Evolutionary conservation across 2,329 filamentous ascomycete genomes (phyloP).

Genomic region (Hirsutella minnesotensis): DNA sequence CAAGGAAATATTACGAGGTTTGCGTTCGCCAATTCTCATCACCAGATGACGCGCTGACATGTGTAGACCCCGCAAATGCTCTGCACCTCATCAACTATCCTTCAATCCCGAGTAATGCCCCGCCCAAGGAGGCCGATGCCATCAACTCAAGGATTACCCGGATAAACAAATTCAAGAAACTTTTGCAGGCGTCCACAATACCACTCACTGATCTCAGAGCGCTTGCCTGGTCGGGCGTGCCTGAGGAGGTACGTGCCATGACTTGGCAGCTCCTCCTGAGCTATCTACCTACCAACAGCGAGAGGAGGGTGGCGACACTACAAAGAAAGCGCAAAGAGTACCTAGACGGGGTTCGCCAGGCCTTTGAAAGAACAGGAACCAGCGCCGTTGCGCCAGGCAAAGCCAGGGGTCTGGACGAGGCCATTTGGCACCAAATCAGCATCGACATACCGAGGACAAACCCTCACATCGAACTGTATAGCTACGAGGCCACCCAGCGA

Average conservation of each 20-base stretch:
- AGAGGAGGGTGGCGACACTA: conserved; percentile 76
- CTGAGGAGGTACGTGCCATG: conserved; percentile 92
- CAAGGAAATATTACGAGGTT: conserved; percentile 80
- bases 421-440: conserved; percentile 99
- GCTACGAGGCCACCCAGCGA: conserved; percentile 89
- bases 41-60: neutral
- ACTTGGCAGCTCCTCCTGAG: conserved; percentile 96
- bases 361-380: conserved; percentile 52
- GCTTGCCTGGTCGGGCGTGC: conserved; percentile 87
- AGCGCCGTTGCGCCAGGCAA: conserved; percentile 28
- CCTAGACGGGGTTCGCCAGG: conserved; percentile 74
- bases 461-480: conserved; percentile 87
- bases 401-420: conserved; percentile 70
- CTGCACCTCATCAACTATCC: conserved; percentile 89
- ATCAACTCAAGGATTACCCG: conserved; percentile 80
- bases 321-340: conserved; percentile 96
- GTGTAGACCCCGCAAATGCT: conserved; percentile 74
- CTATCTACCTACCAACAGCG: conserved; percentile 93
- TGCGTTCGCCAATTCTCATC: conserved; percentile 2
- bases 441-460: conserved; percentile 96
- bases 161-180: conserved; percentile 97
- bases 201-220: conserved; percentile 72
- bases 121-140: conserved; percentile 72
- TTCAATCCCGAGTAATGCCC: conserved; percentile 57
- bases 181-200: conserved; percentile 85